These are phyloP conservation scores for Phytophthora brassicae DNA, from an alignment of 352 stramenopile species.

Conservation along the genomic window DNA sequence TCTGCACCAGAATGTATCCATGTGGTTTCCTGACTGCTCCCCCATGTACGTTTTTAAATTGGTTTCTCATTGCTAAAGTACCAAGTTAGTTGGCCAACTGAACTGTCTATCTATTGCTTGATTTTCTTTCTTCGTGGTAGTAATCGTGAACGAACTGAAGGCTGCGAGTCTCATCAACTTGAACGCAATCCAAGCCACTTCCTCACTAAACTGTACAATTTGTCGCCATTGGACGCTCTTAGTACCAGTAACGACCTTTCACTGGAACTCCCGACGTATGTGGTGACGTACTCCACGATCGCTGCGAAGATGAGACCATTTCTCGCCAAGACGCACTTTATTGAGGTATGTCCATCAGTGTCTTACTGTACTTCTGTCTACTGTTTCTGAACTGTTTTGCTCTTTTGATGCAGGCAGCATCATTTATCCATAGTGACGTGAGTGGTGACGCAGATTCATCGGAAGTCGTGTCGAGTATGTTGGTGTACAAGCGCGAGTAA, in stretches of 20 bases:
- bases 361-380: neutral
- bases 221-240: conserved; percentile 28
- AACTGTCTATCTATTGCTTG: neutral
- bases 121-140: conserved; percentile 37
- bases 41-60: conserved; percentile 48
- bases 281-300: conserved; percentile 69
- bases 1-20: conserved; percentile 77
- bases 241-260: conserved; percentile 17
- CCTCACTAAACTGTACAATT: conserved; percentile 54
- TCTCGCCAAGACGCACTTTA: conserved; percentile 47
- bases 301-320: conserved; percentile 49
- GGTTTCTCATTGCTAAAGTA: neutral
- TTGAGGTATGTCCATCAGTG: conserved; percentile 38
- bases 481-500: conserved; percentile 59
- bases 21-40: conserved; percentile 88
- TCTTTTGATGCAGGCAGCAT: conserved; percentile 36
- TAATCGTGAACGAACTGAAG: conserved; percentile 56
- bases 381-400: conserved; percentile 7
- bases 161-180: conserved; percentile 70
- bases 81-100: conserved; percentile 5
- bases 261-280: conserved; percentile 53
- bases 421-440: conserved; percentile 71
- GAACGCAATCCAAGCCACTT: conserved; percentile 55
- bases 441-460: conserved; percentile 68
- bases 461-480: conserved; percentile 59